Evolutionary conservation across 192 early-diverging fungal genomes (phyloP).

Genomic region (Piromyces finnis): DNA sequence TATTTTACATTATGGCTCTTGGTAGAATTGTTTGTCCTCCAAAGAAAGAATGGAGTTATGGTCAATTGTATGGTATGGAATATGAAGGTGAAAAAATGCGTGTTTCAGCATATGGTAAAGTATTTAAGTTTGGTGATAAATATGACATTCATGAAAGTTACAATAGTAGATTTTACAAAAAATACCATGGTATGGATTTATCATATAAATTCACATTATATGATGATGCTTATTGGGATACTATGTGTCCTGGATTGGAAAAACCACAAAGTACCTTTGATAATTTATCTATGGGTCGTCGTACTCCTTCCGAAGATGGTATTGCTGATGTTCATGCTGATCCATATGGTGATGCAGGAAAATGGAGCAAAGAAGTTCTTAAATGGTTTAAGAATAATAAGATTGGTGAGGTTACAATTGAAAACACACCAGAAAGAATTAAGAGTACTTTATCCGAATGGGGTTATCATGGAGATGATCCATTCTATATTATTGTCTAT

Average conservation of each 20-base stretch:
- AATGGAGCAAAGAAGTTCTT: neutral
- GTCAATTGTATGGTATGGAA: neutral
- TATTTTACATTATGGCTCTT: conserved; percentile 79
- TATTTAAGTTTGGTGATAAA: neutral
- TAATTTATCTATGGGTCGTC: neutral
- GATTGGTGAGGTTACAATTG: neutral
- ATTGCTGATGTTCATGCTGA: neutral
- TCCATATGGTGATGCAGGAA: neutral
- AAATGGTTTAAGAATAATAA: neutral
- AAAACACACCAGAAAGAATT: neutral
- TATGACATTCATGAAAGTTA: neutral
- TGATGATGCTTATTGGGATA: neutral
- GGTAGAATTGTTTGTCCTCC: conserved; percentile 54
- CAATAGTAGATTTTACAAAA: neutral
- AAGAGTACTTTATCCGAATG: neutral
- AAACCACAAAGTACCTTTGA: neutral
- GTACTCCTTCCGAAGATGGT: neutral
- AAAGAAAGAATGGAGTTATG: conserved; percentile 22
- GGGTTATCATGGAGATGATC: neutral
- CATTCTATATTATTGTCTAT: neutral
- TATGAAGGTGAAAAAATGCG: neutral
- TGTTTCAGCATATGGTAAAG: neutral
- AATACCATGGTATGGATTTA: neutral
- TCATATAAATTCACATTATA: neutral
- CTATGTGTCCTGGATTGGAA: neutral